Percentiles rank a stretch among this genome's conserved stretches.
Conservation (phyloP, 805 yeast genomes). For the Candida golubevii region DNA sequence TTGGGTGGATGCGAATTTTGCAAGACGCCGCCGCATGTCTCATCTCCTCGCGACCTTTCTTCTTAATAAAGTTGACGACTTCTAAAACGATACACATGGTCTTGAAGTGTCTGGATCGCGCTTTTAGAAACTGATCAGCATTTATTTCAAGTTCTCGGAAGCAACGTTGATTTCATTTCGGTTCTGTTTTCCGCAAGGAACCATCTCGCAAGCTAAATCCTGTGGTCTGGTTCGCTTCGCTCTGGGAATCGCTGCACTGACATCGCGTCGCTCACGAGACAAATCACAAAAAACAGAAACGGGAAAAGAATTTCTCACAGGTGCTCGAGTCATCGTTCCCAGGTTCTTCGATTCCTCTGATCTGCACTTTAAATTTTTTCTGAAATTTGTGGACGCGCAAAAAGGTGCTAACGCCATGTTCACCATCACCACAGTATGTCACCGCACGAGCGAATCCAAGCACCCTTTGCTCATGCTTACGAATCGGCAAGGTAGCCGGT, state of each 20-base stretch:
- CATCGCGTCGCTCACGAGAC: neutral
- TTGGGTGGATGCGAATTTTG: no score
- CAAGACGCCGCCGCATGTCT: no score
- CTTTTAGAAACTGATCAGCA: no score
- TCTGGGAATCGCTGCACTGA: slow-evolving; percentile 4
- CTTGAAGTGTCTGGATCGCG: no score
- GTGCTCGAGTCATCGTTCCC: slow-evolving; percentile 10
- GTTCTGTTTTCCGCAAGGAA: slow-evolving; percentile 5
- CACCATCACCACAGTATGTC: slow-evolving; percentile 49
- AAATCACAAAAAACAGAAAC: neutral
- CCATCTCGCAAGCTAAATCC: slow-evolving; percentile 3
- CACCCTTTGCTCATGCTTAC: slow-evolving; percentile 55
- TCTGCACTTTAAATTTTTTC: slow-evolving; percentile 7
- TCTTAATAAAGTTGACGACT: no score
- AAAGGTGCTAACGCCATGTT: slow-evolving; percentile 33
- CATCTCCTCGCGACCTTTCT: no score
- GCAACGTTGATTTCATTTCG: slow-evolving; percentile 10
- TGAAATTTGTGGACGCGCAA: slow-evolving; percentile 4
- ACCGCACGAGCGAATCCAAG: slow-evolving; percentile 48
- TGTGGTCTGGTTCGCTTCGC: slow-evolving; percentile 7
- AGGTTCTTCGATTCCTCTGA: slow-evolving; percentile 10
- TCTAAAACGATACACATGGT: no score
- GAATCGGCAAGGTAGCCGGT: slow-evolving; percentile 48
- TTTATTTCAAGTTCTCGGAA: no score
- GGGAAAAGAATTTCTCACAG: slow-evolving; percentile 1